Base-by-base conservation (phyloP, 2,329 filamentous ascomycete species). In the Dothidotthia symphoricarpi region DNA sequence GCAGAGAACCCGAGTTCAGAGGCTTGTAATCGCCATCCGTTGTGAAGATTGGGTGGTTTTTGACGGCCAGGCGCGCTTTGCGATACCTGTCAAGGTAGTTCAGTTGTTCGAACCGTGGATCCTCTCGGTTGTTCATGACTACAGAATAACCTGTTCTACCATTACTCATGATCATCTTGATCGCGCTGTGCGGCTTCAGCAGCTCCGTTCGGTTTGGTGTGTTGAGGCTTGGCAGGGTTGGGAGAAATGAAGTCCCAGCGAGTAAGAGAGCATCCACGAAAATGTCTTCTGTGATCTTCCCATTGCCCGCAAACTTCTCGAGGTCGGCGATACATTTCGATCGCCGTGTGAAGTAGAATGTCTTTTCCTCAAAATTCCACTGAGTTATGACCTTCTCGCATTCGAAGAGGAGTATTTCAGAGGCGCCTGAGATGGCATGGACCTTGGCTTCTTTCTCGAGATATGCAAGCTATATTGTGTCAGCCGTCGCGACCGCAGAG, bases 51-150 rank as follows among this genome's bases (percentile, higher is more conserved):
- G 94, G 83, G 65, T 91, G 90, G 66, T 97, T 91, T 57, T 89
- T 85, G 33, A 96, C 80, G 1, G 83, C 84, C 77, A 94, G 83
- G 46, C 84, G 83, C 15, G 88, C 88, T 65, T 87, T 90, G 61
- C 85, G 86, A 64, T 89, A 98, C 58, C 86, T 87, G 62, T 91
- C 86, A 22, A 88, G 74, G 75, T 95, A 98, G 34, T 85, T 78
- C 12, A 83, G 73, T 28, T 87, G 81, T 53, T 82, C 78, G 33
- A 80, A 74, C 51, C 85, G 78, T 9, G 89, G 74, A 34, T 94
- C 83, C 41, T 96, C 89, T 57, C 85, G 83, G 60, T 88, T 90
- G 34, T 83, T 83, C 36, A 82, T 76, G 60, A 88, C 94, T 3
- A 89, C 80, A 9, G 77, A 77, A 11, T 84, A 78, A 10, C 94